Evolutionary conservation across 208 protist genomes (phyloP).

Genomic region (Tritrichomonas musculus): DNA sequence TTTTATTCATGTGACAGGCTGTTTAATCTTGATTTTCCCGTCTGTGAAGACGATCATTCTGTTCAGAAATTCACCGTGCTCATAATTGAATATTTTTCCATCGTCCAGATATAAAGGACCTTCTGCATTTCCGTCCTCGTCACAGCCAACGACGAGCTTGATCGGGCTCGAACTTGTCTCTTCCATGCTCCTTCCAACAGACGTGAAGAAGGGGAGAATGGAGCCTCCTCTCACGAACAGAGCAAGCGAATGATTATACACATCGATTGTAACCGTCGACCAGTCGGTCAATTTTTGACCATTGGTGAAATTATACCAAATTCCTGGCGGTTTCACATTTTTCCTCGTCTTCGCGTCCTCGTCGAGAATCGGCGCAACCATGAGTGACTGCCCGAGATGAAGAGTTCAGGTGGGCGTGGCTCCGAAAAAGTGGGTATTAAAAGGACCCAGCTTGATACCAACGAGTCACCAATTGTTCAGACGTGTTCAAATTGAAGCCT

Average conservation of each 20-base stretch:
- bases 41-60: too few species aligned
- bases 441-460: conserved; percentile 84
- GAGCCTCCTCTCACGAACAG: conserved; percentile 77
- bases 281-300: background rate
- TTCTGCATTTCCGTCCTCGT: conserved; percentile 32
- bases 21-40: too few species aligned
- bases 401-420: conserved; percentile 85
- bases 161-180: conserved; percentile 37
- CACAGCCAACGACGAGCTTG: conserved; percentile 51
- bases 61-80: too few species aligned
- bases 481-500: conserved; percentile 88
- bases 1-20: too few species aligned
- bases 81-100: conserved; percentile 29
- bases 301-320: conserved; percentile 61
- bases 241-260: conserved; percentile 64
- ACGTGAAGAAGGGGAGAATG: conserved; percentile 65
- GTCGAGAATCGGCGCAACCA: conserved; percentile 74
- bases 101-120: conserved; percentile 45
- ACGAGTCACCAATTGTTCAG: conserved; percentile 81
- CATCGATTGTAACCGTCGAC: background rate
- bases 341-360: conserved; percentile 51
- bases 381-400: conserved; percentile 72
- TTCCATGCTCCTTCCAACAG: too few species aligned
- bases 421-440: conserved; percentile 92
- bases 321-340: conserved; percentile 66